Evolutionary conservation across 345 rosid species (phyloP).

Genomic region (Durio zibethinus): DNA sequence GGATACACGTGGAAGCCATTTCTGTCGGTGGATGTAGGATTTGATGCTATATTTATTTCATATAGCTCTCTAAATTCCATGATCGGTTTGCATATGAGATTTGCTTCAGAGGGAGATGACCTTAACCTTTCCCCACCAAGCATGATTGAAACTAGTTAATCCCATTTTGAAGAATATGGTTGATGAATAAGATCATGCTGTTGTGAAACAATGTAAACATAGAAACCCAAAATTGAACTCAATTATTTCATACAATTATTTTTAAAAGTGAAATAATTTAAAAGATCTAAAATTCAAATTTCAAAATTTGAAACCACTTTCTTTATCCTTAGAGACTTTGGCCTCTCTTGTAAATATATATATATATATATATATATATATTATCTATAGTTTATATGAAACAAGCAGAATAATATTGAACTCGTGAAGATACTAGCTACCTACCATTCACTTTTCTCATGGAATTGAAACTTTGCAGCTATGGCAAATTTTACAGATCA

Average conservation of each 20-base stretch:
- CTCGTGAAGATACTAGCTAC: not conserved
- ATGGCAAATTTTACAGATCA: not conserved
- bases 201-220: too few relatives aligned
- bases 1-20: not conserved
- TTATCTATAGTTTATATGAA: not conserved
- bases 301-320: too few relatives aligned
- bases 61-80: not conserved
- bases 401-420: too few relatives aligned
- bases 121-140: not conserved
- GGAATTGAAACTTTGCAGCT: not conserved
- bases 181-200: not conserved
- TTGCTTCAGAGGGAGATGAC: not conserved
- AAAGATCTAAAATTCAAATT: too few relatives aligned
- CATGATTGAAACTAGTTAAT: not conserved
- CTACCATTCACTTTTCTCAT: not conserved
- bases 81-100: not conserved
- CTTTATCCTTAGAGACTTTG: too few relatives aligned
- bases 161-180: not conserved
- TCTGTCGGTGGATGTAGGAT: not conserved
- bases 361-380: too few relatives aligned
- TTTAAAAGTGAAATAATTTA: too few relatives aligned
- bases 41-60: not conserved
- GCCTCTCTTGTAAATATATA: too few relatives aligned
- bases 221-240: too few relatives aligned
- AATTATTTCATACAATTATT: too few relatives aligned